A percentile compares a stretch with the other conserved stretches of the same genome.
Evolutionary conservation across 352 stramenopile species (phyloP).

Genomic region (Phytophthora sp.): DNA sequence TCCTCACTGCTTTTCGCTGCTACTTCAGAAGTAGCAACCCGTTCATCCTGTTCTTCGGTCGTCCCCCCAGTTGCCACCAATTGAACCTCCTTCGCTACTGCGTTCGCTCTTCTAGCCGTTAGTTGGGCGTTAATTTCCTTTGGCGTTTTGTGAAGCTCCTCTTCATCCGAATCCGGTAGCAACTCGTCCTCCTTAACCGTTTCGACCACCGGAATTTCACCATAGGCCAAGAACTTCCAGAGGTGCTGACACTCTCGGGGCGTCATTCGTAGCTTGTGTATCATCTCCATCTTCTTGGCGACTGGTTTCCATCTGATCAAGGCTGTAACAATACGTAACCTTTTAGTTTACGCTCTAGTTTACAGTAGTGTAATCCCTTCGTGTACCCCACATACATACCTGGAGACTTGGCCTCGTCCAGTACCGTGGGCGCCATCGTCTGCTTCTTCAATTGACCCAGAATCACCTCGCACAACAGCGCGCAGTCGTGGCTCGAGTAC

Average conservation of each 20-base stretch:
- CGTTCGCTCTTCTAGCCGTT: not conserved
- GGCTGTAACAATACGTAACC: slow-evolving; percentile 21
- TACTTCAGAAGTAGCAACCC: not conserved
- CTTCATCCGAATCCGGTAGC: slow-evolving; percentile 56
- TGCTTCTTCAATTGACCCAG: slow-evolving; percentile 58
- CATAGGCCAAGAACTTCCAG: slow-evolving; percentile 85
- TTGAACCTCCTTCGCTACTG: not conserved
- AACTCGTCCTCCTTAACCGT: slow-evolving; percentile 24
- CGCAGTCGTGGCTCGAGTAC: slow-evolving; percentile 61
- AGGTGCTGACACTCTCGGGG: slow-evolving; percentile 56
- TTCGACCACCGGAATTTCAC: slow-evolving; percentile 18
- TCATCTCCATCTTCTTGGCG: slow-evolving; percentile 42
- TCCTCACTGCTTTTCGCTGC: not conserved
- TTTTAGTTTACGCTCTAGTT: slow-evolving; percentile 15
- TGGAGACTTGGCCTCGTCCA: slow-evolving; percentile 53
- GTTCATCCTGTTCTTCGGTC: not conserved
- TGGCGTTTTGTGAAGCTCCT: slow-evolving; percentile 47
- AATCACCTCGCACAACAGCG: slow-evolving; percentile 62
- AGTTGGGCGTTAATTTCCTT: slow-evolving; percentile 35
- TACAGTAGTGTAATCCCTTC: not conserved
- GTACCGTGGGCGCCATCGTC: slow-evolving; percentile 43
- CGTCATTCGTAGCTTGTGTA: slow-evolving; percentile 43
- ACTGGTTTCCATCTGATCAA: slow-evolving; percentile 61
- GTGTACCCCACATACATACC: slow-evolving; percentile 16
- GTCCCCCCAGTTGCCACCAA: not conserved